phyloP scores from a whole-genome alignment of 2,329 filamentous ascomycete species.

The Tolypocladium tundrense region DNA sequence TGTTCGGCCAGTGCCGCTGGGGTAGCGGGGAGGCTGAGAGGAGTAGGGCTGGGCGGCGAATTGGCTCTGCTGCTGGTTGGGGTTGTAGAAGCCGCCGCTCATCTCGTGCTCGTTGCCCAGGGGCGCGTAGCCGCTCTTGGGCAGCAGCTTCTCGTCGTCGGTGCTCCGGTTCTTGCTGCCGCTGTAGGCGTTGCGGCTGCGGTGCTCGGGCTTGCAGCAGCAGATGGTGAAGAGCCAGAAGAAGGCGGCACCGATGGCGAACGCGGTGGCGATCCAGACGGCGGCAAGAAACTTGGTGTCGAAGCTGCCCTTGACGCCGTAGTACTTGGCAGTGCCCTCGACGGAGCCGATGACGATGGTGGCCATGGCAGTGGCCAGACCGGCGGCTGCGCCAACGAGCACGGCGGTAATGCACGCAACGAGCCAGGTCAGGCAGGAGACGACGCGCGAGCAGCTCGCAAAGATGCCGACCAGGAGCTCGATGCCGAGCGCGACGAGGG shows the following conservation, averaged over 20 bases:
- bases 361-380: slow-evolving; percentile 66
- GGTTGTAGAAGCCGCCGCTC: slow-evolving; percentile 27
- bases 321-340: slow-evolving; percentile 50
- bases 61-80: slow-evolving; percentile 12
- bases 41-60: slow-evolving; percentile 1
- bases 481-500: slow-evolving; percentile 56
- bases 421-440: slow-evolving; percentile 75
- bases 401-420: slow-evolving; percentile 53
- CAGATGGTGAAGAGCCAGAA: slow-evolving; percentile 92
- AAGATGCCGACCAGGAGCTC: slow-evolving; percentile 73
- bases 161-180: slow-evolving; percentile 19
- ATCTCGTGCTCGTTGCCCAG: slow-evolving; percentile 24
- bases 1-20: slow-evolving; percentile 31
- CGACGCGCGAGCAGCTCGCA: slow-evolving; percentile 70
- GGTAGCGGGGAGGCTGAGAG: slow-evolving; percentile 24
- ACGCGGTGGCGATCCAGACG: slow-evolving; percentile 72
- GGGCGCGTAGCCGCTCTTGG: slow-evolving; percentile 30
- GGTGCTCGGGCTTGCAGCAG: slow-evolving; percentile 61
- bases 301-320: slow-evolving; percentile 58
- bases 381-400: slow-evolving; percentile 50
- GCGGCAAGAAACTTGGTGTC: slow-evolving; percentile 60
- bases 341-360: slow-evolving; percentile 50
- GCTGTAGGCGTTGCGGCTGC: slow-evolving; percentile 17
- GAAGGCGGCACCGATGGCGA: slow-evolving; percentile 62
- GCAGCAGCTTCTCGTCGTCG: slow-evolving; percentile 42